Base-by-base conservation (phyloP, 768 basidiomycete genomes). In the Suillus bovinus region DNA sequence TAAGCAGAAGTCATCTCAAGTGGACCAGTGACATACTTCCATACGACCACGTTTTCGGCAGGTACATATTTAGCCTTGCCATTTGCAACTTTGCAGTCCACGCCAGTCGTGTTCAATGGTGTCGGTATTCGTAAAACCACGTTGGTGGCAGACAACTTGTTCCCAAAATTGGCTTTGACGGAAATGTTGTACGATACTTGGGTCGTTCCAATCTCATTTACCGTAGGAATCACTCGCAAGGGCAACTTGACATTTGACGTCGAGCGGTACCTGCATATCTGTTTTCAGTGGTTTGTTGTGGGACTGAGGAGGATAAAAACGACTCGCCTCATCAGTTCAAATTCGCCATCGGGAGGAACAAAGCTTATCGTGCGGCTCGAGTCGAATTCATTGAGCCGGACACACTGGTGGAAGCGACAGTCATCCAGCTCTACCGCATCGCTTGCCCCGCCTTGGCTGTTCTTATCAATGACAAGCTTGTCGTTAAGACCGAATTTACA, bases 401-500 rank as follows among this genome's bases (percentile, higher is more conserved):
- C 97, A 72, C 97, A 99, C 75, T 99, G 97, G 69, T 99, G 97
- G 82, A 99, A 99, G 61, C 93, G 91, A 75, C 96, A 99, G 72
- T 99, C 97, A 70, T 99, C 97, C 52, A 99, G 79, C 73, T 99
- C 96, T 38, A 99, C 96, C 3, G 93, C 92, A 66, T 93, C 90
- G 58, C 72, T 60, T 22, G 68, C 69, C 58, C 85, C 81, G 24
- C 84, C 83, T 61, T 81, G 80, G 61, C 84, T 83, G 17, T 68
- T 75, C 79, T 95, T 95, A 81, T 97, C 95, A 54, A 99, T 90
- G 27, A 99, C 95, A 27, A 99, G 85, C 76, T 99, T 99, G 78
- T 99, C 97, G 70, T 99, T 99, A 65, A 99, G 80, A 14, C 97
- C 97, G 67, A 99, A 99, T 75, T 98, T 98, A 83, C 97, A 99